Conservation (phyloP, 148 eudicot species). For the Suaeda aralocaspica region DNA sequence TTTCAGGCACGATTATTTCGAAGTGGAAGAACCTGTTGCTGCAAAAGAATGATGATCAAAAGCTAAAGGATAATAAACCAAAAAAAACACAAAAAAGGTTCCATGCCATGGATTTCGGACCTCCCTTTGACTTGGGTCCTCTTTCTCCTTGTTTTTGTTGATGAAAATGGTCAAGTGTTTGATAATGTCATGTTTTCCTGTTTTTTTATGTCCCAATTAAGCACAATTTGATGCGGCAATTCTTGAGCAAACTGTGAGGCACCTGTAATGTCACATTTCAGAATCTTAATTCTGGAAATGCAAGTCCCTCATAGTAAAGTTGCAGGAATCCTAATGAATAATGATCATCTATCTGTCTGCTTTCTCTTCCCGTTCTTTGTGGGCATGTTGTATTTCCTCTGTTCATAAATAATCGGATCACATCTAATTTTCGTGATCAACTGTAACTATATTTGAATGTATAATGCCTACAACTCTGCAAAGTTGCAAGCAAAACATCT, state of each 20-base stretch:
- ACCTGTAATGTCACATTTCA: constrained; percentile 6
- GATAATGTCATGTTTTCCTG: not conserved
- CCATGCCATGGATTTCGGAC: not conserved
- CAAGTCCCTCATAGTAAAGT: not conserved
- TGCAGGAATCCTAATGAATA: not conserved
- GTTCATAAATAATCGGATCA: too few relatives aligned
- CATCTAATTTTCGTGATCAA: too few relatives aligned
- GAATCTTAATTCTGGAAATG: constrained; percentile 5
- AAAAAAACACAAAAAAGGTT: not conserved
- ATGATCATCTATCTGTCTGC: not conserved
- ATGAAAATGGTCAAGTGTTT: too few relatives aligned
- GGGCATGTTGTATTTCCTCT: too few relatives aligned
- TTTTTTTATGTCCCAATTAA: not conserved
- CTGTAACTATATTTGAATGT: too few relatives aligned
- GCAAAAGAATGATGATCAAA: constrained; percentile 61
- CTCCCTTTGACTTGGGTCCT: not conserved
- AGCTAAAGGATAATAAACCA: not conserved
- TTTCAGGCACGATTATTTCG: constrained; percentile 66
- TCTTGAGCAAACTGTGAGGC: constrained; percentile 9
- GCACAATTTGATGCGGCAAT: not conserved
- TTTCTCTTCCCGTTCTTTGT: too few relatives aligned
- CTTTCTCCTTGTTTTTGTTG: not conserved
- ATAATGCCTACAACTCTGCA: too few relatives aligned
- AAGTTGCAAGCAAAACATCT: too few relatives aligned
- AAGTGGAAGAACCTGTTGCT: constrained; percentile 44